Evolutionary conservation across 148 eudicot species (phyloP), one percentile per base, ranked within the genome.

Genomic region (Bassia scoparia): DNA sequence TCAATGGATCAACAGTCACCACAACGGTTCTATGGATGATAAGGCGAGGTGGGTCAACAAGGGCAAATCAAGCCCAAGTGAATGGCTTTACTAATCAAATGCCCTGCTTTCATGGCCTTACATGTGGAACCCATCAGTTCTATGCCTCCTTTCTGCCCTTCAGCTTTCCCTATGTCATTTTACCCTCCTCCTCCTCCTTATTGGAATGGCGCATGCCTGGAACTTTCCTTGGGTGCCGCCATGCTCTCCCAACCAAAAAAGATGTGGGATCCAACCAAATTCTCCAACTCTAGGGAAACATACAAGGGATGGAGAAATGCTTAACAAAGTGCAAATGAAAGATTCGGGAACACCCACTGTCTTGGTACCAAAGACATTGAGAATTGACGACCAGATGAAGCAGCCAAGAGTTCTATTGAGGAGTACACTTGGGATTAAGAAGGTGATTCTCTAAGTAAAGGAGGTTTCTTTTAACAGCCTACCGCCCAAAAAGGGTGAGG

Each of bases 351-450:
- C 72, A 0, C 67, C 82, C 5, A 71, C 85, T 30, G 81, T 94
- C 60, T 59, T 94, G 79, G 87, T 89, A 44, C 98, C 97, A 0
- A 94, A 91, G 74, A 94, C 89, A 8, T 80, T 94, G 78, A 84
- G 98, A 76, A 89, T 94, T 10, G 93, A 91, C 72, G 97, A 94
- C 68, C 91, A 8, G 97, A 94, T 68, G 98, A 89, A 70, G 93
- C 98, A 27, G 96, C 96, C 34, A 94, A 77, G 83, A 90, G 98
- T 81, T 89, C 98, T 20, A 91, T 94, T 94, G 82, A 91, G 97
- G 97, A 80, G 81, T 34, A 89, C 96, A 1, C 91, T 94, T 5
- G 98, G 98, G 73, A 94, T 94, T n/a, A 88, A 88, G 71, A 84
- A 89, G 68, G 72, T 30, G 96, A 89, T 27, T 70, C 81, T 24